These are phyloP conservation scores for Ogataea salicorniae DNA, from an alignment of 805 yeast genomes.

Conservation along the genomic window DNA sequence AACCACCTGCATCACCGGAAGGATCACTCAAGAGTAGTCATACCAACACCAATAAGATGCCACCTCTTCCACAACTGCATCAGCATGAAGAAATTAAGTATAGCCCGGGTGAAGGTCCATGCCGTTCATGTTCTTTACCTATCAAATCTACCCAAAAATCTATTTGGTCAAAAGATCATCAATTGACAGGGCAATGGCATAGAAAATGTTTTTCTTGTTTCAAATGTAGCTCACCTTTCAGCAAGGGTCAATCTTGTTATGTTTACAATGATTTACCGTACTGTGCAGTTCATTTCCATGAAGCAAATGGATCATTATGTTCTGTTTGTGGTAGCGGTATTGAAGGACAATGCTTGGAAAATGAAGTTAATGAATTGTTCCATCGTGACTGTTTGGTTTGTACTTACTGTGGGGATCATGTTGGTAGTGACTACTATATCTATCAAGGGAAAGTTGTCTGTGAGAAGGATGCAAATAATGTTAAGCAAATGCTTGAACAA, in stretches of 20 bases:
- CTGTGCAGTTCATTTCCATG: slow-evolving; percentile 76
- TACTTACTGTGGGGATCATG: slow-evolving; percentile 46
- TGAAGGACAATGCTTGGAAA: slow-evolving; percentile 87
- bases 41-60: background rate
- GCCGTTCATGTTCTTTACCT: slow-evolving; percentile 63
- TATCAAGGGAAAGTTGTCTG: slow-evolving; percentile 46
- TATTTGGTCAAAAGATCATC: slow-evolving; percentile 81
- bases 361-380: slow-evolving; percentile 64
- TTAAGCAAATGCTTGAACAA: slow-evolving; percentile 11
- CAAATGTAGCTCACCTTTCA: slow-evolving; percentile 53
- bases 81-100: slow-evolving; percentile 13
- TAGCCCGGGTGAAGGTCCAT: slow-evolving; percentile 71
- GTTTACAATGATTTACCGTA: slow-evolving; percentile 76
- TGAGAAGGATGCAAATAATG: slow-evolving; percentile 35
- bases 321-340: slow-evolving; percentile 66
- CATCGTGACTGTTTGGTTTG: slow-evolving; percentile 74
- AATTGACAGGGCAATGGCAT: slow-evolving; percentile 91
- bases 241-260: slow-evolving; percentile 62
- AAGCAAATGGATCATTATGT: slow-evolving; percentile 71
- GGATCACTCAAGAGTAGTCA: background rate
- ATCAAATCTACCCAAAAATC: slow-evolving; percentile 51
- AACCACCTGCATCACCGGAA: background rate
- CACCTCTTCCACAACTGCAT: background rate
- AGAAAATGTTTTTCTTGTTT: slow-evolving; percentile 76
- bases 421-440: slow-evolving; percentile 51